Conservation (phyloP, 257 asterid species). For the Phtheirospermum japonicum region DNA sequence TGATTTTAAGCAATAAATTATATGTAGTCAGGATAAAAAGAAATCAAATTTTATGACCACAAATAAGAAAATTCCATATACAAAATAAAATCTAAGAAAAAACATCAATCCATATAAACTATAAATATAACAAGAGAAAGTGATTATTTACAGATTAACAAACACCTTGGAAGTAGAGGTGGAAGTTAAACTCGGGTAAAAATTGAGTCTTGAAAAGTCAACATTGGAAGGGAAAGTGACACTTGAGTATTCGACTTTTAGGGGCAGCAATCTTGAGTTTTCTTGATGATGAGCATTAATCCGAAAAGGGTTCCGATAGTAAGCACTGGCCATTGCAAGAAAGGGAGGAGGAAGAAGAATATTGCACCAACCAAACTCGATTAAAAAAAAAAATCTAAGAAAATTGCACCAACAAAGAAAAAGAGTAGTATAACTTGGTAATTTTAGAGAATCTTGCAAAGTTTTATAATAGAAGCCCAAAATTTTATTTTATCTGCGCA, state of each 20-base stretch:
- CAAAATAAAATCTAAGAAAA: neutral
- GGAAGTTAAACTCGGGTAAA: slow-evolving; percentile 32
- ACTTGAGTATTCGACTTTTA: slow-evolving; percentile 35
- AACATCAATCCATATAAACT: neutral
- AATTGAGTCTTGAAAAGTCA: slow-evolving; percentile 40
- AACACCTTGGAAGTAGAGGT: slow-evolving; percentile 43
- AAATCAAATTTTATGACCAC: neutral
- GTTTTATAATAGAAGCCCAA: slow-evolving; percentile 12
- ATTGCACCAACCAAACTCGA: neutral
- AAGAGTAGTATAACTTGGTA: neutral
- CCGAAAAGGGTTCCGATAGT: slow-evolving; percentile 39
- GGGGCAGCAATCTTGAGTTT: slow-evolving; percentile 38
- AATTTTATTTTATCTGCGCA: neutral
- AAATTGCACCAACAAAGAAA: neutral
- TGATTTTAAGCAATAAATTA: too few relatives aligned
- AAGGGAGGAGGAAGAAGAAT: slow-evolving; percentile 1
- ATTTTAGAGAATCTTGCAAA: neutral
- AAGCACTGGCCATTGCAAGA: slow-evolving; percentile 50
- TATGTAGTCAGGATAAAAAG: neutral
- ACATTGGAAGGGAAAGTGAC: slow-evolving; percentile 36
- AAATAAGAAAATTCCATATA: neutral
- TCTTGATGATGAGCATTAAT: slow-evolving; percentile 36
- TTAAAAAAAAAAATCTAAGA: slow-evolving; percentile 9
- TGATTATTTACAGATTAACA: neutral
- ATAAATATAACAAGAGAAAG: neutral